A percentile compares a stretch with the other conserved stretches of the same genome.
Evolutionary conservation across 192 early-diverging fungal species (phyloP).

Genomic region (Linnemannia elongata): DNA sequence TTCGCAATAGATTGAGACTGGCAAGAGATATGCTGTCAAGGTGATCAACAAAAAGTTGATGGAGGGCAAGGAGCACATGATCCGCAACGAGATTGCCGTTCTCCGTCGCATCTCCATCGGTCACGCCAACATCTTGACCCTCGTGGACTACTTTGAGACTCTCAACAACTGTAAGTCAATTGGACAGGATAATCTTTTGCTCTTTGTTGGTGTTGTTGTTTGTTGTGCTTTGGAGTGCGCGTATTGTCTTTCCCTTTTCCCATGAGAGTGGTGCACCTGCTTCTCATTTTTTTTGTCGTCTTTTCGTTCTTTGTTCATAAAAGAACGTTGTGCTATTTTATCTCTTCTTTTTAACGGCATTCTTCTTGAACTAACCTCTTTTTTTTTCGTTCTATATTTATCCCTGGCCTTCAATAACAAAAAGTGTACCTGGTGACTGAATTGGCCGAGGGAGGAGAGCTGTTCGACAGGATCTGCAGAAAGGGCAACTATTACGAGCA

Average conservation of each 20-base stretch:
- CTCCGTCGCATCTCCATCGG: slow-evolving; percentile 76
- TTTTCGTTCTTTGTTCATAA: neutral
- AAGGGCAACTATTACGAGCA: slow-evolving; percentile 80
- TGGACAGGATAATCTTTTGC: neutral
- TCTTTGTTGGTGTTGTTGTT: neutral
- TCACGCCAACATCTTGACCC: slow-evolving; percentile 78
- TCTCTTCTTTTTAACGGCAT: neutral
- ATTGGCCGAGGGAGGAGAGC: slow-evolving; percentile 89
- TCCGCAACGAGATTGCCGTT: slow-evolving; percentile 82
- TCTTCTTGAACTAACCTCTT: neutral
- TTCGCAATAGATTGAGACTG: slow-evolving; percentile 69
- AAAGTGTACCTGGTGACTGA: slow-evolving; percentile 85
- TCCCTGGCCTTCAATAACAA: neutral
- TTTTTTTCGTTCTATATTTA: neutral
- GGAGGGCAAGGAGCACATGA: slow-evolving; percentile 76
- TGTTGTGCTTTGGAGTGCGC: neutral
- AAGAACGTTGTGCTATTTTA: neutral
- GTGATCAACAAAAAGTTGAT: slow-evolving; percentile 83
- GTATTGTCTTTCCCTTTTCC: neutral
- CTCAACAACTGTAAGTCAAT: slow-evolving; percentile 68
- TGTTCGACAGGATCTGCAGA: slow-evolving; percentile 89
- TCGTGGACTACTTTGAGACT: slow-evolving; percentile 88
- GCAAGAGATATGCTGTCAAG: slow-evolving; percentile 82
- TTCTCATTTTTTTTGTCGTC: neutral
- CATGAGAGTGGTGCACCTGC: neutral